Percentiles rank a stretch among this genome's conserved stretches.
Conservation (phyloP, 148 eudicot genomes). For the Chenopodium quinoa region DNA sequence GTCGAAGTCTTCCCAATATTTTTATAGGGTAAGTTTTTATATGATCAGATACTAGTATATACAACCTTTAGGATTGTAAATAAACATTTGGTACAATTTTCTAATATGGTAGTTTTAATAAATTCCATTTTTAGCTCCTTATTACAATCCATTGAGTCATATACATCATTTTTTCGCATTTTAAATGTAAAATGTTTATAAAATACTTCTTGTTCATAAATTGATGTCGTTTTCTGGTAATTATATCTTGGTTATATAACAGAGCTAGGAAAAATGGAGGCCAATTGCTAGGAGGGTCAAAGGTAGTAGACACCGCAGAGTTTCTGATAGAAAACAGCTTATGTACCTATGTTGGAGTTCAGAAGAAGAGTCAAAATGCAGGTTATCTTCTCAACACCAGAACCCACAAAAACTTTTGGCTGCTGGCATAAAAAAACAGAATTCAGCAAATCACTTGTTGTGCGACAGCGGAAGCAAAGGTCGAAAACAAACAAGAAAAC, state of each 20-base stretch:
- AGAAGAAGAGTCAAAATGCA: conserved; percentile 55
- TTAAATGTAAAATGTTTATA: too few relatives aligned
- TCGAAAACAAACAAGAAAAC: too few relatives aligned
- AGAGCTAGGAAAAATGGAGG: conserved; percentile 27
- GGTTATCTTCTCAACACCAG: conserved; percentile 66
- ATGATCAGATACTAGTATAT: too few relatives aligned
- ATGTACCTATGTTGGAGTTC: conserved; percentile 67
- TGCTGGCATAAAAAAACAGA: conserved; percentile 37
- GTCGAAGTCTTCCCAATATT: conserved; percentile 36
- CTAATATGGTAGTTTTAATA: too few relatives aligned
- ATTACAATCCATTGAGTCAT: too few relatives aligned
- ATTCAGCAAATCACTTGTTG: neutral
- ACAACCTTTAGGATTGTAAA: too few relatives aligned
- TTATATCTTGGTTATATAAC: neutral
- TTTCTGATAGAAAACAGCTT: conserved; percentile 55
- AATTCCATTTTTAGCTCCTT: too few relatives aligned
- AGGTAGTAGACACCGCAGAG: conserved; percentile 52
- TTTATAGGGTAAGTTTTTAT: conserved; percentile 45
- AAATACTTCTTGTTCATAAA: too few relatives aligned
- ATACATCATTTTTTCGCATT: too few relatives aligned
- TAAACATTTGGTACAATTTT: too few relatives aligned
- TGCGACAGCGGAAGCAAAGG: too few relatives aligned
- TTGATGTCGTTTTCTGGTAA: neutral
- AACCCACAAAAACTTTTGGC: conserved; percentile 60
- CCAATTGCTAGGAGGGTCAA: conserved; percentile 26